These are phyloP conservation scores for Nitzschia sp. DNA, from an alignment of 108 stramenopile species.

Conservation along the genomic window DNA sequence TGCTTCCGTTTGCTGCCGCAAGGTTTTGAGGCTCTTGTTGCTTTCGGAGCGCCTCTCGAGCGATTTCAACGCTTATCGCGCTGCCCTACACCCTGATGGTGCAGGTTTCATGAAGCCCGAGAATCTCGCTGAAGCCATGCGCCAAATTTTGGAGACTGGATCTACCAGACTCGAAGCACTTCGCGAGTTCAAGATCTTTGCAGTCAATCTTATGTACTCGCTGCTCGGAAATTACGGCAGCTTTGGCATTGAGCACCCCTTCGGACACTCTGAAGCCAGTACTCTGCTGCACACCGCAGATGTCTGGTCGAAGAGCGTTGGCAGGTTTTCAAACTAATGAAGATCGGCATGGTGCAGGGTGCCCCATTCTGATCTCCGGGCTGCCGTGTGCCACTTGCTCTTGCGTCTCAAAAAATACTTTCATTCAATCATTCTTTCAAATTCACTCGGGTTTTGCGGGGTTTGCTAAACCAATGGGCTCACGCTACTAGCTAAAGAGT, in stretches of 20 bases:
- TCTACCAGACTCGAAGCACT: conserved; percentile 44
- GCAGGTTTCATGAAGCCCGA: not conserved
- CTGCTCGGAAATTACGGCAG: conserved; percentile 37
- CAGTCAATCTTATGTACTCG: conserved; percentile 56
- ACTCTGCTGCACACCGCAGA: conserved; percentile 40
- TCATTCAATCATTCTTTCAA: conserved; percentile 11
- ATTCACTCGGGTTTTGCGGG: not conserved
- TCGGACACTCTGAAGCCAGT: conserved; percentile 18
- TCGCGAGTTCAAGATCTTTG: conserved; percentile 59
- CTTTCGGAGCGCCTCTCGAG: conserved; percentile 33
- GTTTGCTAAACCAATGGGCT: conserved; percentile 6
- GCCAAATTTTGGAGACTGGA: conserved; percentile 15
- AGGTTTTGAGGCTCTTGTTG: conserved; percentile 44
- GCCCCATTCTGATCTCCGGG: no score
- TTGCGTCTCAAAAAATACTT: no score
- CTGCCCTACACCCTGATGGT: conserved; percentile 48
- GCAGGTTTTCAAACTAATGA: not conserved
- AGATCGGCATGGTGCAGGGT: no score
- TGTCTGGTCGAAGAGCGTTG: conserved; percentile 41
- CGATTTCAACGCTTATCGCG: conserved; percentile 57
- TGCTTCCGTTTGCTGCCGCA: conserved; percentile 17
- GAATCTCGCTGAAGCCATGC: conserved; percentile 23
- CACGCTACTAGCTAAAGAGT: not conserved
- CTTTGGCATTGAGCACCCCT: conserved; percentile 21
- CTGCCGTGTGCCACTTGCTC: no score